These are phyloP conservation scores for Fallopia convolvulus DNA, from an alignment of 148 eudicot species.

Conservation along the genomic window DNA sequence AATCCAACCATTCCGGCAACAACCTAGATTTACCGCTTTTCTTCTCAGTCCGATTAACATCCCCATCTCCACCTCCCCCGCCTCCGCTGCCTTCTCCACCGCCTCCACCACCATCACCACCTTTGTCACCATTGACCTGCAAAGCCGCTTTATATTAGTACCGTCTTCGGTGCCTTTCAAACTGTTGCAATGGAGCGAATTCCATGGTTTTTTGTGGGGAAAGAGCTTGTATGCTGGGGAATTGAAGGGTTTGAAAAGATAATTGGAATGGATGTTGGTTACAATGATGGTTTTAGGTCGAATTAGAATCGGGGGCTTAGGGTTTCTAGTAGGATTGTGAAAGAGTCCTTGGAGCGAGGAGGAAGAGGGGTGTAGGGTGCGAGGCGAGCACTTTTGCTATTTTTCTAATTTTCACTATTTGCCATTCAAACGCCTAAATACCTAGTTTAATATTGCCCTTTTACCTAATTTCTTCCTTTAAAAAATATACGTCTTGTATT, in stretches of 20 bases:
- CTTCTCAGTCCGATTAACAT: constrained; percentile 32
- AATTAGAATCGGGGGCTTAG: constrained; percentile 18
- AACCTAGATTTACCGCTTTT: constrained; percentile 23
- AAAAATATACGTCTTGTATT: too few species aligned
- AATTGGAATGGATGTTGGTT: constrained; percentile 33
- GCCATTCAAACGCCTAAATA: too few species aligned
- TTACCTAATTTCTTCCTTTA: too few species aligned
- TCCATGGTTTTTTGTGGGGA: constrained; percentile 16
- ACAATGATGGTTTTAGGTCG: constrained; percentile 26
- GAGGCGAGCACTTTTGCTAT: too few species aligned
- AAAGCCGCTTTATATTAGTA: constrained; percentile 26
- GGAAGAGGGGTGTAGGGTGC: constrained; percentile 29
- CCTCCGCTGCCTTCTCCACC: constrained; percentile 37
- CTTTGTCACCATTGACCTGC: constrained; percentile 20
- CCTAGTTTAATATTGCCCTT: too few species aligned
- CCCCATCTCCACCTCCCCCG: constrained; percentile 44
- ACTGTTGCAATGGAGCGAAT: constrained; percentile 37
- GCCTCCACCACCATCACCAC: constrained; percentile 40
- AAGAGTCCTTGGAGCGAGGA: constrained; percentile 25
- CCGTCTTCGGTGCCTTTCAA: constrained; percentile 39
- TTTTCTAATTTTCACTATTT: too few species aligned
- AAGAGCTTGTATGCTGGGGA: constrained; percentile 15
- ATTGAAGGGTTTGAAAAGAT: constrained; percentile 28
- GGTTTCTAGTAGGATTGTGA: constrained; percentile 21
- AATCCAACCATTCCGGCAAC: constrained; percentile 84